Evolutionary conservation across 2,329 filamentous ascomycete genomes (phyloP).

Genomic region (Aspergillus pseudoglaucus): DNA sequence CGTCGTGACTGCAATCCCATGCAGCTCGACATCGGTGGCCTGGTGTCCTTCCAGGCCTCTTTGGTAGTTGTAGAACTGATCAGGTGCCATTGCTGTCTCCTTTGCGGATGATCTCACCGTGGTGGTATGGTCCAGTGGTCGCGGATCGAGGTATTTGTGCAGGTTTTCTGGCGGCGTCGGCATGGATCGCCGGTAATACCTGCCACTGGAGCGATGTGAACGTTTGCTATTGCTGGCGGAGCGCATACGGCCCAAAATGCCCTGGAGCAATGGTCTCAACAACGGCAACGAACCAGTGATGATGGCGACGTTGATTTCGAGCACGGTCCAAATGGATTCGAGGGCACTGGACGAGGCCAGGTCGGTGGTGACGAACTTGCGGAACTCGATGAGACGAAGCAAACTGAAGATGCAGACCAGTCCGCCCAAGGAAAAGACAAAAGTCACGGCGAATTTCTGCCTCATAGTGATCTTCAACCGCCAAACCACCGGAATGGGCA

Average conservation of each 20-base stretch:
- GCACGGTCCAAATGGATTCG: conserved; percentile 14
- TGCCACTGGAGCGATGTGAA: neutral
- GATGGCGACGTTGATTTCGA: conserved; percentile 8
- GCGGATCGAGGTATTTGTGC: neutral
- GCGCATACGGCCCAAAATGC: neutral
- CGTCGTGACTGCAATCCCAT: neutral
- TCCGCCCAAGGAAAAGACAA: conserved; percentile 9
- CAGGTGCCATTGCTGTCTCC: neutral
- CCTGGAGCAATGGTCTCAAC: conserved; percentile 4
- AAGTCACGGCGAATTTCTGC: conserved; percentile 7
- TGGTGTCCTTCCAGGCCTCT: neutral
- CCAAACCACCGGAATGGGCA: conserved; percentile 8
- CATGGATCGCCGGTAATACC: neutral
- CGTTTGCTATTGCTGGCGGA: neutral
- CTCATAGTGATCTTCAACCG: conserved; percentile 4
- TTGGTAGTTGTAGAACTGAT: no score
- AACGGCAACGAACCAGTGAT: conserved; percentile 7
- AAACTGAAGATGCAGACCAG: conserved; percentile 17
- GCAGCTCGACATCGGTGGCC: neutral
- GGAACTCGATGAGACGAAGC: conserved; percentile 9
- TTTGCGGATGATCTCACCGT: neutral
- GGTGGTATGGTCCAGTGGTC: neutral
- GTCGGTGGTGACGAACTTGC: conserved; percentile 6
- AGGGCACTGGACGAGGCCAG: conserved; percentile 15
- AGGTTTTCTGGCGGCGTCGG: neutral